Conservation (phyloP, 2,329 filamentous ascomycete species). For the Sporothrix mexicana region DNA sequence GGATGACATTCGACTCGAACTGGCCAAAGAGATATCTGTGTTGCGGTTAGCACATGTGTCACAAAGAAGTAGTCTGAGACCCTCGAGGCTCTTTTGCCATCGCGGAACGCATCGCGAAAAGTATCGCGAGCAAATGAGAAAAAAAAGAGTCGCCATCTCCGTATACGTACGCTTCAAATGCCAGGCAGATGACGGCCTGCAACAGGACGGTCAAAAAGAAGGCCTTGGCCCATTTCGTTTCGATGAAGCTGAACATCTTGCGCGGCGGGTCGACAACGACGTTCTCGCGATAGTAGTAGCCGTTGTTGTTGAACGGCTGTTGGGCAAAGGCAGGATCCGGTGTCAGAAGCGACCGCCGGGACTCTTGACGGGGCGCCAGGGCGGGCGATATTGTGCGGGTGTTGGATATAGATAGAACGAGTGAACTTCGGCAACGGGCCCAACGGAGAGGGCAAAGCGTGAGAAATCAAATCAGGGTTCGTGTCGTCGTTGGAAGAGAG, state of each 20-base stretch:
- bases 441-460: not conserved
- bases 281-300: slow-evolving; percentile 45
- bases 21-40: slow-evolving; percentile 86
- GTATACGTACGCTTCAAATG: slow-evolving; percentile 77
- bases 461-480: slow-evolving; percentile 5
- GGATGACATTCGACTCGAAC: slow-evolving; percentile 70
- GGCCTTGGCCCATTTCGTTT: slow-evolving; percentile 84
- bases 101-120: too few species aligned
- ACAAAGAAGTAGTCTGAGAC: not conserved
- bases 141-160: too few species aligned
- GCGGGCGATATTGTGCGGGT: slow-evolving; percentile 45
- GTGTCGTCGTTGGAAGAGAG: not conserved
- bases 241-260: slow-evolving; percentile 74
- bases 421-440: not conserved
- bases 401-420: not conserved
- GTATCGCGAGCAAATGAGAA: too few species aligned
- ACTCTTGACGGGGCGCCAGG: slow-evolving; percentile 55
- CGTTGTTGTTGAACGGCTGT: slow-evolving; percentile 44
- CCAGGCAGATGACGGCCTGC: slow-evolving; percentile 81
- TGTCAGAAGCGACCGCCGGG: slow-evolving; percentile 53
- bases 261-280: slow-evolving; percentile 42
- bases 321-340: slow-evolving; percentile 45
- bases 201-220: slow-evolving; percentile 76
- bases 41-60: not conserved
- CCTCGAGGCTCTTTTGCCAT: too few species aligned